Conservation (phyloP, 192 early-diverging fungal species). For the Gaertneriomyces semiglobifer region DNA sequence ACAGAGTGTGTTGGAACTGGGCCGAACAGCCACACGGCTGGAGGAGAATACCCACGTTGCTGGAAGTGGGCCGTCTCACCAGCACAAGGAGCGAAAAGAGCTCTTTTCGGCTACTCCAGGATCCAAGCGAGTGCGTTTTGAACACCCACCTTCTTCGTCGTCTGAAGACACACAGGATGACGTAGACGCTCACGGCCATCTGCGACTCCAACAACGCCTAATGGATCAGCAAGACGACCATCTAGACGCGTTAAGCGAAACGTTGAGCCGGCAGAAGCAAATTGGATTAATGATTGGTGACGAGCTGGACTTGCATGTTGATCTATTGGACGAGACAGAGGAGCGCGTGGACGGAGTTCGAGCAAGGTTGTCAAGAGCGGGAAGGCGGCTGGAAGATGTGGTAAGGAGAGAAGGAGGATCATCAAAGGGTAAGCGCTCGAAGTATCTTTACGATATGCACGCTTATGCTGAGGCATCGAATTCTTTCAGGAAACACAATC, state of each 20-base stretch:
- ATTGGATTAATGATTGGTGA: conserved; percentile 70
- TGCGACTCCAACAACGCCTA: conserved; percentile 63
- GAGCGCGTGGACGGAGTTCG: conserved; percentile 57
- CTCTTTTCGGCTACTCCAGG: too few relatives aligned
- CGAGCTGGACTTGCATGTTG: conserved; percentile 68
- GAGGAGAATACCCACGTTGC: too few relatives aligned
- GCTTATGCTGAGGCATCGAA: not conserved
- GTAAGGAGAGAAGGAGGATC: conserved; percentile 24
- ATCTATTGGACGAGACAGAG: conserved; percentile 71
- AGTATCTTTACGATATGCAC: not conserved
- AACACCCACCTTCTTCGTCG: conserved; percentile 21
- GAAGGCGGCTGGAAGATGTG: conserved; percentile 48
- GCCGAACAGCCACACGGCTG: too few relatives aligned
- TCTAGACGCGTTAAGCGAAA: conserved; percentile 59
- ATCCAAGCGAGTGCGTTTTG: conserved; percentile 5
- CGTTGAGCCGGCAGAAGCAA: conserved; percentile 65
- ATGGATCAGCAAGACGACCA: conserved; percentile 75
- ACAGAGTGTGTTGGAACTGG: too few relatives aligned
- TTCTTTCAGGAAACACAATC: conserved; percentile 11
- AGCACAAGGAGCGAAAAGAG: too few relatives aligned
- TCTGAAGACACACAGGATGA: conserved; percentile 5
- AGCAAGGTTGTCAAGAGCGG: conserved; percentile 43
- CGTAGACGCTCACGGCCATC: conserved; percentile 35
- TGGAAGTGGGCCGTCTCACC: too few relatives aligned
- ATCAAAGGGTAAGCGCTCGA: conserved; percentile 4